Percentiles rank a stretch among this genome's conserved stretches.
Evolutionary conservation across 169 alveolate genomes (phyloP).

Genomic region (Pseudocohnilembus persalinus): DNA sequence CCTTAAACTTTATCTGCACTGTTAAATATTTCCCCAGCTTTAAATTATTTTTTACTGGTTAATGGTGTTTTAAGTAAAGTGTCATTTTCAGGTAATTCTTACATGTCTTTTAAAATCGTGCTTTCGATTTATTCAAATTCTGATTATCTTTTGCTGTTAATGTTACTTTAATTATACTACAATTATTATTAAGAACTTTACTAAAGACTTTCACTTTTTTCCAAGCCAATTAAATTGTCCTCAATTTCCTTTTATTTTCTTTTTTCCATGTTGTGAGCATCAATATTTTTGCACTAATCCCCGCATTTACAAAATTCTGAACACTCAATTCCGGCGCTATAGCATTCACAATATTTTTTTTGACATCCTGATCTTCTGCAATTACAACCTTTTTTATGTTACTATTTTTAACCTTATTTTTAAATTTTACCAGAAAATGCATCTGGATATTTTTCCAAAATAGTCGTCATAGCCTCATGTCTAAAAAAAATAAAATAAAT

Average conservation of each 20-base stretch:
- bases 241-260: too few relatives aligned
- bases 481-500: too few relatives aligned
- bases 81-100: not conserved
- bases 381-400: slow-evolving; percentile 44
- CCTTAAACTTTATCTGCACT: not conserved
- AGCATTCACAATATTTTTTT: slow-evolving; percentile 50
- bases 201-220: too few relatives aligned
- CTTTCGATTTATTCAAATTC: too few relatives aligned
- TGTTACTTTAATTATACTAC: too few relatives aligned
- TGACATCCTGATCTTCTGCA: slow-evolving; percentile 38
- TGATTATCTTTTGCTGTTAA: too few relatives aligned
- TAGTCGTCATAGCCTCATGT: slow-evolving; percentile 3
- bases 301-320: slow-evolving; percentile 39
- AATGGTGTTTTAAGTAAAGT: not conserved
- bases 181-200: too few relatives aligned
- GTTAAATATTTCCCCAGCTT: not conserved
- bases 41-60: not conserved
- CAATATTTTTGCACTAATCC: slow-evolving; percentile 28
- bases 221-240: too few relatives aligned
- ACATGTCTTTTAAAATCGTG: too few relatives aligned
- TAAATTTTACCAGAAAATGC: slow-evolving; percentile 17
- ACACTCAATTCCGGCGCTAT: slow-evolving; percentile 30
- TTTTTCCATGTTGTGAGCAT: not conserved
- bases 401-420: not conserved
- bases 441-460: slow-evolving; percentile 19